Percentiles rank a stretch among this genome's conserved stretches.
These are phyloP conservation scores for Hansenula lynferdii DNA, from an alignment of 1,139 yeast species.

Conservation along the genomic window DNA sequence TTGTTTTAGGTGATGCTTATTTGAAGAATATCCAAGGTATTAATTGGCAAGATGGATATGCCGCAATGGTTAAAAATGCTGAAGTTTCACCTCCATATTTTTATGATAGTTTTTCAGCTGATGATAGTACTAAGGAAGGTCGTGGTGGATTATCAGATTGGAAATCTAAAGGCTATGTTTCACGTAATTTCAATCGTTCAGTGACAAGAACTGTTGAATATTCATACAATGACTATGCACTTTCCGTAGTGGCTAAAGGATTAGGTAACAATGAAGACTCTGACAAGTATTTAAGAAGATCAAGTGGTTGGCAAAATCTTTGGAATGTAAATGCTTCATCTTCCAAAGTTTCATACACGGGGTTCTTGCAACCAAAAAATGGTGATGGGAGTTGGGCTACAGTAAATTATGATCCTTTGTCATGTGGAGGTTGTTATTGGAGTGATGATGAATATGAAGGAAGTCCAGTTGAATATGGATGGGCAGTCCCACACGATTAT, in stretches of 20 bases:
- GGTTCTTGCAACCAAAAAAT: constrained; percentile 33
- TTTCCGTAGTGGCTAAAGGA: constrained; percentile 33
- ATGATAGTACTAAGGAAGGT: constrained; percentile 29
- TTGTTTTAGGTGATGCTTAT: constrained; percentile 36
- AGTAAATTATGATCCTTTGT: constrained; percentile 25
- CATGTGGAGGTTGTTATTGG: constrained; percentile 33
- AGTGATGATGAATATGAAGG: constrained; percentile 29
- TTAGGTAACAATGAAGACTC: constrained; percentile 25
- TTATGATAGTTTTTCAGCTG: constrained; percentile 27
- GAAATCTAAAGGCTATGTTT: constrained; percentile 28
- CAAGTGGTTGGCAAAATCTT: constrained; percentile 34
- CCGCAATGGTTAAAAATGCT: constrained; percentile 35
- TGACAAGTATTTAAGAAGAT: constrained; percentile 30
- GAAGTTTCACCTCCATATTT: constrained; percentile 30
- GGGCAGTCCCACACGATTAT: constrained; percentile 34
- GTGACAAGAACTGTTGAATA: constrained; percentile 37
- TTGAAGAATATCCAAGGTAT: constrained; percentile 26
- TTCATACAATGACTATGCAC: constrained; percentile 34
- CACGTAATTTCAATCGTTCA: constrained; percentile 29
- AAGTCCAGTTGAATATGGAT: constrained; percentile 30
- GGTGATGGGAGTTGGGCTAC: constrained; percentile 28
- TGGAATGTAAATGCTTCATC: constrained; percentile 32
- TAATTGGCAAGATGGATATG: constrained; percentile 31
- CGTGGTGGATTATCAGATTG: constrained; percentile 33
- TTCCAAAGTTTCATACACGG: constrained; percentile 23